Evolutionary conservation across 1,284 basidiomycete genomes (phyloP).

Genomic region (Trichosporon sp.): DNA sequence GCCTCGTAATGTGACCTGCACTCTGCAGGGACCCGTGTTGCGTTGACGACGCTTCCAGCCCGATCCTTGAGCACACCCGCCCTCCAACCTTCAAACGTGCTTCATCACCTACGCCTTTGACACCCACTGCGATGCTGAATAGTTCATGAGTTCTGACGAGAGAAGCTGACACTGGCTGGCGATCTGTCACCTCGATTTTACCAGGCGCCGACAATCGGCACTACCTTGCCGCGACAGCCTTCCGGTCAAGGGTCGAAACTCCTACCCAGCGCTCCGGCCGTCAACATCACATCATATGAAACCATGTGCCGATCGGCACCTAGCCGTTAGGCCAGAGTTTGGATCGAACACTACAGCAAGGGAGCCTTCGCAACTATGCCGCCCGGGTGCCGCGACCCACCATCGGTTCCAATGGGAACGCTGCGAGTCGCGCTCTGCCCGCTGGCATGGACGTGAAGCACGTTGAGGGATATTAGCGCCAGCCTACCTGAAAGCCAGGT

Average conservation of each 20-base stretch:
- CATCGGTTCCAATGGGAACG: neutral
- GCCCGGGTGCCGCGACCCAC: neutral
- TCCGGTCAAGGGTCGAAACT: no score
- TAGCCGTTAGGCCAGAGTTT: no score
- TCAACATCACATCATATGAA: neutral
- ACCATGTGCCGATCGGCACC: no score
- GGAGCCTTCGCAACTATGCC: neutral
- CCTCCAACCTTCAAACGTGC: neutral
- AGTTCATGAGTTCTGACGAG: neutral
- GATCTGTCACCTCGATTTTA: neutral
- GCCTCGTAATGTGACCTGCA: no score
- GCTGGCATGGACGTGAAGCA: neutral
- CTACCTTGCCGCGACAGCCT: neutral
- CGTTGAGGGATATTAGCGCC: neutral
- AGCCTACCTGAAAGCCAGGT: neutral
- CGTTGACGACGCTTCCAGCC: no score
- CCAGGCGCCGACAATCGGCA: neutral
- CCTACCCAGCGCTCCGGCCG: neutral
- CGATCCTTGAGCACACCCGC: no score
- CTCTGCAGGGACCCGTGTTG: no score
- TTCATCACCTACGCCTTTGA: neutral
- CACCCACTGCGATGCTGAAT: no score
- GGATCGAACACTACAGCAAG: neutral
- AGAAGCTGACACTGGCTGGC: neutral
- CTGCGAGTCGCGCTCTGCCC: neutral